These are phyloP conservation scores for Tolypocladium capitatum DNA, from an alignment of 2,329 filamentous ascomycete species.

Conservation along the genomic window DNA sequence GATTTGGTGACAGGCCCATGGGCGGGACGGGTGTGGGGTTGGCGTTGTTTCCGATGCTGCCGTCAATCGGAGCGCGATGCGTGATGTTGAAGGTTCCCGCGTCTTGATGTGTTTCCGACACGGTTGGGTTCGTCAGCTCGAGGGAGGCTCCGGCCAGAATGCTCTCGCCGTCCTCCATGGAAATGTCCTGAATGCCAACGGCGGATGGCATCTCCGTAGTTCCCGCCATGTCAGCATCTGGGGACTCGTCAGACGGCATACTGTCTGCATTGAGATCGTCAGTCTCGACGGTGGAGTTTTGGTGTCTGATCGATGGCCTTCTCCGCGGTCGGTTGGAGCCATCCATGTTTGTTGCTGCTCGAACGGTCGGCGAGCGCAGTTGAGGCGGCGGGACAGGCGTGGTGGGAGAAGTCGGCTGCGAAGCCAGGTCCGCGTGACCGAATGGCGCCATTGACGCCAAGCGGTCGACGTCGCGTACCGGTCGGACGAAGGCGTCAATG, in stretches of 20 bases:
- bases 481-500: slow-evolving; percentile 63
- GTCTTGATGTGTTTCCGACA: slow-evolving; percentile 67
- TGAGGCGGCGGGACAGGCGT: slow-evolving; percentile 64
- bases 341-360: slow-evolving; percentile 37
- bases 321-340: slow-evolving; percentile 45
- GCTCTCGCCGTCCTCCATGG: slow-evolving; percentile 65
- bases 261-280: slow-evolving; percentile 83
- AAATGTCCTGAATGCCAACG: slow-evolving; percentile 74
- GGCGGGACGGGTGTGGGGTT: slow-evolving; percentile 52
- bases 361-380: slow-evolving; percentile 38
- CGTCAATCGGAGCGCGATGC: slow-evolving; percentile 71
- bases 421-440: slow-evolving; percentile 55
- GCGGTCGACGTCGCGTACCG: slow-evolving; percentile 69
- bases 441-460: slow-evolving; percentile 70
- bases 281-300: slow-evolving; percentile 76
- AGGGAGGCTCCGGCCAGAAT: slow-evolving; percentile 66
- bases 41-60: slow-evolving; percentile 64
- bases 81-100: slow-evolving; percentile 89
- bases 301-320: slow-evolving; percentile 78
- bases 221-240: slow-evolving; percentile 65
- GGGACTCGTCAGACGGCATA: slow-evolving; percentile 62
- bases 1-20: slow-evolving; percentile 61
- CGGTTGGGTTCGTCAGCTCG: slow-evolving; percentile 61
- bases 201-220: slow-evolving; percentile 67
- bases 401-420: slow-evolving; percentile 86